Conservation (phyloP, 768 basidiomycete genomes). For the Lactarius indigo region DNA sequence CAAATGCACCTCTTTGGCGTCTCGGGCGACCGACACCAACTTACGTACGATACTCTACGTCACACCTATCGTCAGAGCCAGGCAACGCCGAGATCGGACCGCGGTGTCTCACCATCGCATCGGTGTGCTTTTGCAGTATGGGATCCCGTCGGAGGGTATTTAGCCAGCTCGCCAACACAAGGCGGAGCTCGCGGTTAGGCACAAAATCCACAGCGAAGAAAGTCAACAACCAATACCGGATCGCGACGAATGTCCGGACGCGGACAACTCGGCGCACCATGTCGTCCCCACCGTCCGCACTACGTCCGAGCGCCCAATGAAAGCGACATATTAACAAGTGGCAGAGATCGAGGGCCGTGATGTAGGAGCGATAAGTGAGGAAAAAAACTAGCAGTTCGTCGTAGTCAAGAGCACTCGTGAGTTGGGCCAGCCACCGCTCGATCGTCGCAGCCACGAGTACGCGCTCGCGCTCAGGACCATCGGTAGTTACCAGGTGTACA, state of each 20-base stretch:
- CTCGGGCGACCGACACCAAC: conserved; percentile 78
- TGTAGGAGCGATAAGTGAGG: conserved; percentile 86
- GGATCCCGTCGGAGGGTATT: conserved; percentile 74
- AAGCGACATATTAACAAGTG: conserved; percentile 83
- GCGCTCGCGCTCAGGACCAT: conserved; percentile 38
- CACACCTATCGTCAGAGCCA: conserved; percentile 16
- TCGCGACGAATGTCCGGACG: conserved; percentile 85
- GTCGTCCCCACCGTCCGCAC: conserved; percentile 56
- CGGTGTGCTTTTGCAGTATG: conserved; percentile 58
- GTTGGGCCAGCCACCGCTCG: conserved; percentile 89
- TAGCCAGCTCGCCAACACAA: conserved; percentile 72
- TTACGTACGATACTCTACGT: conserved; percentile 73
- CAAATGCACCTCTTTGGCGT: conserved; percentile 65
- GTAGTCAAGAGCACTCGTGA: conserved; percentile 82
- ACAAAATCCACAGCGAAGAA: conserved; percentile 90
- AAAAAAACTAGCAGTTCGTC: conserved; percentile 89
- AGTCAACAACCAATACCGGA: conserved; percentile 86
- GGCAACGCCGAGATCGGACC: conserved; percentile 6
- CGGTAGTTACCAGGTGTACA: conserved; percentile 20
- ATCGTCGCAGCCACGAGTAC: conserved; percentile 87
- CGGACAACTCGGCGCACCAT: conserved; percentile 72
- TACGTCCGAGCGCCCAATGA: conserved; percentile 74
- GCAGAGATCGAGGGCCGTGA: conserved; percentile 73
- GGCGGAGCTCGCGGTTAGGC: conserved; percentile 71
- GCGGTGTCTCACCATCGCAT: conserved; percentile 59